phyloP scores from a whole-genome alignment of 345 rosid genomes.

The Melastoma malabathricum region DNA sequence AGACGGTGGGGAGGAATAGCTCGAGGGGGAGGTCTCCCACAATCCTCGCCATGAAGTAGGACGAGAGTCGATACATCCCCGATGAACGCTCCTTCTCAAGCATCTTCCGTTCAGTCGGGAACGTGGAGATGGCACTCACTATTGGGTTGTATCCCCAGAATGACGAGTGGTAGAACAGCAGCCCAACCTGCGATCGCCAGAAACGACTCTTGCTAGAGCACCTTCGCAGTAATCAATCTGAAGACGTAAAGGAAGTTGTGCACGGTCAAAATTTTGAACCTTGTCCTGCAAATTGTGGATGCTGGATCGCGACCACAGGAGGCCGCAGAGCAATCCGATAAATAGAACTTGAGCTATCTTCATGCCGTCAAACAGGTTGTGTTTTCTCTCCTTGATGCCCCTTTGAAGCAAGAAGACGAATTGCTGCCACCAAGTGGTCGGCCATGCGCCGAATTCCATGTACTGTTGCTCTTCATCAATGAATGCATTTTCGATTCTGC shows the following conservation, averaged over 20 bases:
- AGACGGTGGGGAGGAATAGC: conserved; percentile 45
- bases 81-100: conserved; percentile 81
- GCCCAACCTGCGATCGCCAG: conserved; percentile 31
- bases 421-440: conserved; percentile 55
- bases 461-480: conserved; percentile 1
- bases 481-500: not conserved
- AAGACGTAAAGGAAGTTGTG: not conserved
- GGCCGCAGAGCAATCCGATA: conserved; percentile 22
- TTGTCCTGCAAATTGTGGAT: conserved; percentile 44
- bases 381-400: conserved; percentile 38
- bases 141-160: conserved; percentile 68
- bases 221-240: too few species aligned
- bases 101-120: conserved; percentile 71
- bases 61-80: conserved; percentile 66
- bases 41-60: conserved; percentile 60
- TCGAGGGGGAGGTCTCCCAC: conserved; percentile 65
- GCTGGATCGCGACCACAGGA: conserved; percentile 38
- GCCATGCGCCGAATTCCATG: conserved; percentile 16
- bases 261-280: conserved; percentile 15
- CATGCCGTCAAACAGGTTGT: conserved; percentile 23
- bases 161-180: conserved; percentile 49
- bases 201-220: too few species aligned
- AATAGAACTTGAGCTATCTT: conserved; percentile 25
- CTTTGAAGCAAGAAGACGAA: conserved; percentile 25
- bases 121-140: conserved; percentile 60